These are phyloP conservation scores for Wickerhamiella alocasiicola DNA, from an alignment of 805 yeast species.

Conservation along the genomic window DNA sequence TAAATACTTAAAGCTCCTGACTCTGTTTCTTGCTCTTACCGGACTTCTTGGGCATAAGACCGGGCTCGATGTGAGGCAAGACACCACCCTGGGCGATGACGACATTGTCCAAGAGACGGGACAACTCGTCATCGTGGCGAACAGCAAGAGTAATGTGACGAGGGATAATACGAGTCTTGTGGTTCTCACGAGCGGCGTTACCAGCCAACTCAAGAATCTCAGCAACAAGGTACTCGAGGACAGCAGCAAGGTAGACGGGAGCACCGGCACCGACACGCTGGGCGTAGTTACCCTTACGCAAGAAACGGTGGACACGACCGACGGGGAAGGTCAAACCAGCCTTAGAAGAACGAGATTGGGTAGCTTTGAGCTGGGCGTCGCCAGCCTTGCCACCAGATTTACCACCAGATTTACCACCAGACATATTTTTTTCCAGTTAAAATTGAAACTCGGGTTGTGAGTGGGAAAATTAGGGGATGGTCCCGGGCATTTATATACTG, in stretches of 20 bases:
- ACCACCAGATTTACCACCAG: conserved; percentile 39
- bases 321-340: conserved; percentile 99
- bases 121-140: conserved; percentile 97
- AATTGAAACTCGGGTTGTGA: conserved; percentile 3
- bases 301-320: conserved; percentile 95
- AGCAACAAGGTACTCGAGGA: conserved; percentile 92
- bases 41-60: conserved; percentile 59
- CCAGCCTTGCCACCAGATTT: conserved; percentile 88
- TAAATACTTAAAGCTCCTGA: conserved; percentile 9
- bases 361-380: conserved; percentile 73
- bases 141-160: conserved; percentile 97
- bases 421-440: conserved; percentile 37
- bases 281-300: conserved; percentile 81
- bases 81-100: conserved; percentile 99
- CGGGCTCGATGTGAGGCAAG: conserved; percentile 91
- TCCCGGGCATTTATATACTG: not conserved
- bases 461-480: conserved; percentile 5
- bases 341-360: conserved; percentile 96
- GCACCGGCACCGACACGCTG: conserved; percentile 99
- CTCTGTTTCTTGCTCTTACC: conserved; percentile 8
- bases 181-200: conserved; percentile 98
- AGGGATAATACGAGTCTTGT: conserved; percentile 97
- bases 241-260: conserved; percentile 92
- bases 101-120: conserved; percentile 73
- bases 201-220: conserved; percentile 97